Evolutionary conservation across 371 early-diverging fungal genomes (phyloP).

Genomic region (Syncephalastrum contaminatum): DNA sequence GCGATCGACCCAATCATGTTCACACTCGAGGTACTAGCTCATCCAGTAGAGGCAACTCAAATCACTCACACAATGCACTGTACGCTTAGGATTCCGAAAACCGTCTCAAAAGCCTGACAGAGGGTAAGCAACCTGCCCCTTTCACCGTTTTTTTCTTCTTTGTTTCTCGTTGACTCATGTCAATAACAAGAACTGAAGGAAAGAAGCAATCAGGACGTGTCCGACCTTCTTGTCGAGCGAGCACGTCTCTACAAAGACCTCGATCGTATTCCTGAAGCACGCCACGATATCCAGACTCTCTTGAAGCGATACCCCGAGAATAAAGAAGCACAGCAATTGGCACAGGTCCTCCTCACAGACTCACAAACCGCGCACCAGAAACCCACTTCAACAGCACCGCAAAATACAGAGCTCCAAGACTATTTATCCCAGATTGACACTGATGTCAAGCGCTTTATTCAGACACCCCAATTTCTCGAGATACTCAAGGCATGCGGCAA

Average conservation of each 20-base stretch:
- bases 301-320: constrained; percentile 34
- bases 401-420: constrained; percentile 16
- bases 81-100: neutral
- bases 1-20: neutral
- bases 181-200: no score
- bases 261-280: constrained; percentile 28
- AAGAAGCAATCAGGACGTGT: constrained; percentile 11
- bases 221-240: constrained; percentile 29
- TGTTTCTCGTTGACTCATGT: no score
- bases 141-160: no score
- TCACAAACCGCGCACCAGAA: neutral
- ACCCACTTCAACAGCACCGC: constrained; percentile 1
- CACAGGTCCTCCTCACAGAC: constrained; percentile 14
- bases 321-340: constrained; percentile 28
- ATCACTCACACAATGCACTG: neutral
- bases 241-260: constrained; percentile 32
- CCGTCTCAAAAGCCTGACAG: neutral
- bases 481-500: constrained; percentile 38
- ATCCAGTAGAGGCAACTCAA: no score
- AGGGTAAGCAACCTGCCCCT: neutral
- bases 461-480: constrained; percentile 29
- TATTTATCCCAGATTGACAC: constrained; percentile 15
- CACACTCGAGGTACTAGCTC: no score
- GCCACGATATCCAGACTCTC: constrained; percentile 38
- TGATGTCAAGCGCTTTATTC: constrained; percentile 22